Conservation (phyloP, 148 eudicot species). For the Agrostemma githago region DNA sequence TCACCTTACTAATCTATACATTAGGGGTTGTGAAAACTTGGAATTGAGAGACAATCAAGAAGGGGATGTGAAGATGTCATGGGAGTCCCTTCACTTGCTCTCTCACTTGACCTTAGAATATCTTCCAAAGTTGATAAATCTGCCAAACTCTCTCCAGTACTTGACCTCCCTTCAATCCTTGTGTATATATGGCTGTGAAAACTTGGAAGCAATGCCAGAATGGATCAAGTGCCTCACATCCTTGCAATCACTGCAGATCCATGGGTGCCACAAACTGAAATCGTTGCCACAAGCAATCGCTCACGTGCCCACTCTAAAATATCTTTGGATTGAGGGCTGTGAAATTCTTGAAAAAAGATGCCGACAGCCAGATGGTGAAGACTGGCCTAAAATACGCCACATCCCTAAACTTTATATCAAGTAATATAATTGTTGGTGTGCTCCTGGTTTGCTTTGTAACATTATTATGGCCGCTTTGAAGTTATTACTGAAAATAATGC, state of each 20-base stretch:
- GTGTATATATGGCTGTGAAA: not conserved
- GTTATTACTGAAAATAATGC: too few relatives aligned
- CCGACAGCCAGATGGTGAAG: slow-evolving; percentile 11
- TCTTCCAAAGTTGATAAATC: not conserved
- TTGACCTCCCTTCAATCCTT: slow-evolving; percentile 6
- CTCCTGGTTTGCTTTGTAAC: too few relatives aligned
- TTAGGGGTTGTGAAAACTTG: not conserved
- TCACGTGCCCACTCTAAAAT: not conserved
- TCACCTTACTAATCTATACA: not conserved
- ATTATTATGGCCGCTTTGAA: too few relatives aligned
- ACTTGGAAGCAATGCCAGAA: not conserved
- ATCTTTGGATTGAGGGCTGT: not conserved
- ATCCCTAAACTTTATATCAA: too few relatives aligned
- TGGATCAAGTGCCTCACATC: slow-evolving; percentile 5
- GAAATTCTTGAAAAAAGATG: not conserved
- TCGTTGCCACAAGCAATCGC: not conserved
- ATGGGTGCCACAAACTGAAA: not conserved
- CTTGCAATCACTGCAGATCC: not conserved
- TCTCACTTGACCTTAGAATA: not conserved
- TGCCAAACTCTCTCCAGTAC: slow-evolving; percentile 15
- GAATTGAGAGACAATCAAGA: slow-evolving; percentile 3
- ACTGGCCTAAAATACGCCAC: not conserved
- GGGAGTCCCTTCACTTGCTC: not conserved
- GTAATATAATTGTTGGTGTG: too few relatives aligned
- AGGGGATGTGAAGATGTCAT: not conserved